Evolutionary conservation across 2,329 filamentous ascomycete species (phyloP).

Genomic region (Cladophialophora chaetospira): DNA sequence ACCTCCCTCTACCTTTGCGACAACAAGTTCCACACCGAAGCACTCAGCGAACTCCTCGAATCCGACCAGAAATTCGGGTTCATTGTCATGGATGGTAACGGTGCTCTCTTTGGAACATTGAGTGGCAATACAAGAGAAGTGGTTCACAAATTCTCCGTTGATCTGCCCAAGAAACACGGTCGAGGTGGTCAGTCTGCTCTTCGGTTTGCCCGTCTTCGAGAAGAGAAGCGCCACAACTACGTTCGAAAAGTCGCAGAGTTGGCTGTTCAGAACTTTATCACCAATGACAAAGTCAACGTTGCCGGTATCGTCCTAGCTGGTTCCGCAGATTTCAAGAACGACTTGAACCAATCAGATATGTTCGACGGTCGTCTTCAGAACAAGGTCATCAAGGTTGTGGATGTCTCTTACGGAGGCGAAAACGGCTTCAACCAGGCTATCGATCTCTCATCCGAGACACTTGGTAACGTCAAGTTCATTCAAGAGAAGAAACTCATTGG

Average conservation of each 20-base stretch:
- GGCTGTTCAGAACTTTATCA: conserved; percentile 98
- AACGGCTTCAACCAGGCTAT: conserved; percentile 99
- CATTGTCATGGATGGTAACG: conserved; percentile 99
- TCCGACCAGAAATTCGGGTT: conserved; percentile 99
- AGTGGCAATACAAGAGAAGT: conserved; percentile 97
- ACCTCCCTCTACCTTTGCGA: conserved; percentile 98
- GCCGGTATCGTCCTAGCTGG: conserved; percentile 92
- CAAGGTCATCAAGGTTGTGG: conserved; percentile 99
- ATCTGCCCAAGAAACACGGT: conserved; percentile 99
- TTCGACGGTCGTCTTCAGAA: conserved; percentile 87
- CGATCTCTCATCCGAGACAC: conserved; percentile 88
- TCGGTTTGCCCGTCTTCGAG: conserved; percentile 98
- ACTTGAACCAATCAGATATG: conserved; percentile 94
- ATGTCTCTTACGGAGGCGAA: conserved; percentile 97
- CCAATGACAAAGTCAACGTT: conserved; percentile 96
- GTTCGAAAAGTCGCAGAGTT: conserved; percentile 97
- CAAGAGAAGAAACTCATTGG: conserved; percentile 99
- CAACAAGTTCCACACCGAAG: conserved; percentile 99
- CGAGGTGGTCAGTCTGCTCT: conserved; percentile 99
- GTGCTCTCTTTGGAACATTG: conserved; percentile 92
- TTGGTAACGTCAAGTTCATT: conserved; percentile 99
- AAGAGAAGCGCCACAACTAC: conserved; percentile 99
- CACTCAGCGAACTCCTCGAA: conserved; percentile 92
- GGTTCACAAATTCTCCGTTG: conserved; percentile 96
- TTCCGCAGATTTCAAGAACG: conserved; percentile 99